phyloP scores from a whole-genome alignment of 768 basidiomycete genomes.

The Grammothele lineata region DNA sequence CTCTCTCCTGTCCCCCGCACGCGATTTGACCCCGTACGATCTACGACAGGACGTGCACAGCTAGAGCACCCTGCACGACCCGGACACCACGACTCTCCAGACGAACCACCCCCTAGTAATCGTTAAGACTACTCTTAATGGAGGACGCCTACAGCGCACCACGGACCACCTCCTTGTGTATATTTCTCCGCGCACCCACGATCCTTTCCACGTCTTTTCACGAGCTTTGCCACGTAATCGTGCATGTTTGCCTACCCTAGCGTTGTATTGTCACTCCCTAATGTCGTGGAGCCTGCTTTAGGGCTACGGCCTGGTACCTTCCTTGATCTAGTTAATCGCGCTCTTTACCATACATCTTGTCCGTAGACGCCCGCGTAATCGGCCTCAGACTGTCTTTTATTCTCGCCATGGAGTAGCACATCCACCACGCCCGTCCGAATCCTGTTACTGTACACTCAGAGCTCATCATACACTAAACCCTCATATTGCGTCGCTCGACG shows the following conservation, averaged over 20 bases:
- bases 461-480: not conserved
- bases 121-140: conserved; percentile 2
- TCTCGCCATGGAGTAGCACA: not conserved
- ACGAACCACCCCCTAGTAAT: conserved; percentile 13
- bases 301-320: too few relatives aligned
- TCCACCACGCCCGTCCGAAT: too few relatives aligned
- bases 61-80: conserved; percentile 16
- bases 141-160: conserved; percentile 2
- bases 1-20: conserved; percentile 5
- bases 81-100: conserved; percentile 11
- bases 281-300: too few relatives aligned
- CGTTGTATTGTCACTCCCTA: too few relatives aligned
- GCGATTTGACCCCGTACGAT: conserved; percentile 19
- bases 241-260: too few relatives aligned
- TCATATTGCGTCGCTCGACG: not conserved
- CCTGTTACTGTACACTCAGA: conserved; percentile 4
- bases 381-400: not conserved
- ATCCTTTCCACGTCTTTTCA: conserved; percentile 18
- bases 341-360: too few relatives aligned
- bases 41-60: conserved; percentile 13
- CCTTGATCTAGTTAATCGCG: not conserved
- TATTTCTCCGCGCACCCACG: conserved; percentile 15
- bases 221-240: conserved; percentile 18
- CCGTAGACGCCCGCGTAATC: conserved; percentile 3
- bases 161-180: conserved; percentile 8